Conservation (phyloP, 257 asterid species). For the Penstemon davidsonii region DNA sequence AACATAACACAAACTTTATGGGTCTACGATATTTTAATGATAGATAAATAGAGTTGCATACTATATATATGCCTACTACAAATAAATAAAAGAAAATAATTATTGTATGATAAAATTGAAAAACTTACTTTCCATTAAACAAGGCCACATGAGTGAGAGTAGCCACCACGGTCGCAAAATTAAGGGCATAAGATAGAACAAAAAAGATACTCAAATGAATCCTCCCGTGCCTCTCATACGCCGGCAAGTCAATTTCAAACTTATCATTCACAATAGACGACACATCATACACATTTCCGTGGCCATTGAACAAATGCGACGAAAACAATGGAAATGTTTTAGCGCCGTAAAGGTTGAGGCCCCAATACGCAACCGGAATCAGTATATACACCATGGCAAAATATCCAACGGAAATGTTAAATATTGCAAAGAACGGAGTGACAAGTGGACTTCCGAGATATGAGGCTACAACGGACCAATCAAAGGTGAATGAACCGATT, state of each 20-base stretch:
- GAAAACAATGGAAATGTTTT: conserved; percentile 63
- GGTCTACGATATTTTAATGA: no score
- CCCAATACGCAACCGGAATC: conserved; percentile 64
- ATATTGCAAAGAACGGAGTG: conserved; percentile 67
- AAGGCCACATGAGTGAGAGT: conserved; percentile 64
- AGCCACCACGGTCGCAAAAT: conserved; percentile 61
- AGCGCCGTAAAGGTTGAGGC: conserved; percentile 53
- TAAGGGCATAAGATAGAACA: conserved; percentile 56
- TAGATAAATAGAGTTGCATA: no score
- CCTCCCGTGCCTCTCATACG: conserved; percentile 45
- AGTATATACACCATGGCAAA: conserved; percentile 35
- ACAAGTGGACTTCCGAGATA: conserved; percentile 61
- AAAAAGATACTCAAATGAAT: conserved; percentile 55
- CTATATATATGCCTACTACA: no score
- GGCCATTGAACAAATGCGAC: conserved; percentile 29
- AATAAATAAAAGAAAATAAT: no score
- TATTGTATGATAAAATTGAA: no score
- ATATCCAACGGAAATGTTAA: conserved; percentile 56
- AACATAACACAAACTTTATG: no score
- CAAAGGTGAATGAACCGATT: conserved; percentile 53
- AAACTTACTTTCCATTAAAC: conserved; percentile 69
- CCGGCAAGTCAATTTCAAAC: conserved; percentile 52
- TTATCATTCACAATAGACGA: conserved; percentile 56
- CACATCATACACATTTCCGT: conserved; percentile 47
- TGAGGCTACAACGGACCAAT: conserved; percentile 61